Base-by-base conservation (phyloP, 768 basidiomycete species). In the Kockovaella imperatae region DNA sequence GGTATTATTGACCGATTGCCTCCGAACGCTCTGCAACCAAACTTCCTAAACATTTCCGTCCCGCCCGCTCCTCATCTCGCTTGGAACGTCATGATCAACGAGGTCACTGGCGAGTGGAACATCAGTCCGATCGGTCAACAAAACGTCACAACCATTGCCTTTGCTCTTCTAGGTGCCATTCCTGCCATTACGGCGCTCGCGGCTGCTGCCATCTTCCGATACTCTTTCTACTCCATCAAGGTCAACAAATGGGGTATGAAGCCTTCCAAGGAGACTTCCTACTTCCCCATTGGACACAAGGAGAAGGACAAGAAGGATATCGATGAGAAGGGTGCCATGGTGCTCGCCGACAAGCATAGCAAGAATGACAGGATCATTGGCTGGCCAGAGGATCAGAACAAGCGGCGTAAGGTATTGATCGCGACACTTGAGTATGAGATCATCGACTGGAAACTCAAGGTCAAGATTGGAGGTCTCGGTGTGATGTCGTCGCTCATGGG, bases 401-500 rank as follows among this genome's bases (percentile, higher is more conserved):
- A 93, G 72, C 81, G 89, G 40, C 78, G 90, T 68, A 87, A 84
- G 70, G 87, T 91, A 23, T 78, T 95, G 36, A 95, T 95, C 52
- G 75, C 90, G 15, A 93, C 90, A 0, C 77, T 95, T 42, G 90
- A 95, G 72, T 95, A 95, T 72, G 90, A 95, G 70, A 86, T 95
- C 66, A 82, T 95, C 63, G 90, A 93, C 66, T 95, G 90, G 89
- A 91, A 91, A 73, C 73, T 91, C 53, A 95, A 95, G 73, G 90
- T 95, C 76, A 93, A 93, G 77, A 93, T 93, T 56, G 90, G 90
- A 74, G 90, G 90, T 72, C 77, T 95, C 17, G 90, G 90, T 77
- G 90, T 93, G 74, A 95, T 95, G 90, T 93, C 90, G 3, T 83
- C 83, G 71, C 76, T 95, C 29, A 95, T 95, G 90, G 90, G 90